Conservation (phyloP, 176 grass and related monocot species). For the Chrysopogon serrulatus region DNA sequence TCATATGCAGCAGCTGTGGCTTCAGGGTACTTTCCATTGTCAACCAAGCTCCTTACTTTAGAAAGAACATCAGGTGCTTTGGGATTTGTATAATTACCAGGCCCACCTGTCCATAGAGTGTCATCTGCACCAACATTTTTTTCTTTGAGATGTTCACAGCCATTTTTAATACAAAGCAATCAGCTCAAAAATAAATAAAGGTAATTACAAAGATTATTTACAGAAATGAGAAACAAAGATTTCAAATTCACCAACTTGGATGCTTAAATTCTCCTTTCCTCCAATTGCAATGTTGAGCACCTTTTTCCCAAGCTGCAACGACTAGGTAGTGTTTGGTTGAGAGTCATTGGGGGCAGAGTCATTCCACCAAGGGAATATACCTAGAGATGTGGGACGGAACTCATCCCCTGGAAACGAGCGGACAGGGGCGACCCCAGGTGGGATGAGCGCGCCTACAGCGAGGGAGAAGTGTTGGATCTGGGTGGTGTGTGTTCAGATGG, state of each 20-base stretch:
- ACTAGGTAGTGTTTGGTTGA: not conserved
- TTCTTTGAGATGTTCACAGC: not conserved
- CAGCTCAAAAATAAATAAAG: not conserved
- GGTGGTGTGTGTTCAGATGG: no score
- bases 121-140: conserved; percentile 60
- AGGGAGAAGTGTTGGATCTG: no score
- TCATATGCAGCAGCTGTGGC: conserved; percentile 61
- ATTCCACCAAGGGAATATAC: no score
- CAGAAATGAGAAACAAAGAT: not conserved
- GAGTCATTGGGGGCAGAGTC: not conserved
- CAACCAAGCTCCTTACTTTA: conserved; percentile 80
- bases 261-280: not conserved
- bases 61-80: conserved; percentile 62
- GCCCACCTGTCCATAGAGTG: conserved; percentile 90
- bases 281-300: not conserved
- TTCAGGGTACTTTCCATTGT: conserved; percentile 65
- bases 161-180: conserved; percentile 28
- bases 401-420: no score
- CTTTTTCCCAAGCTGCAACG: not conserved
- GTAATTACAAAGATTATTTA: not conserved
- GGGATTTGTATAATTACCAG: conserved; percentile 77
- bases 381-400: no score
- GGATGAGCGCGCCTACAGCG: no score
- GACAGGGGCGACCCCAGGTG: no score
- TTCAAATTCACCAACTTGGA: not conserved